Base-by-base conservation (phyloP, 306 rosid species). In the Pterocarpus macrocarpus region DNA sequence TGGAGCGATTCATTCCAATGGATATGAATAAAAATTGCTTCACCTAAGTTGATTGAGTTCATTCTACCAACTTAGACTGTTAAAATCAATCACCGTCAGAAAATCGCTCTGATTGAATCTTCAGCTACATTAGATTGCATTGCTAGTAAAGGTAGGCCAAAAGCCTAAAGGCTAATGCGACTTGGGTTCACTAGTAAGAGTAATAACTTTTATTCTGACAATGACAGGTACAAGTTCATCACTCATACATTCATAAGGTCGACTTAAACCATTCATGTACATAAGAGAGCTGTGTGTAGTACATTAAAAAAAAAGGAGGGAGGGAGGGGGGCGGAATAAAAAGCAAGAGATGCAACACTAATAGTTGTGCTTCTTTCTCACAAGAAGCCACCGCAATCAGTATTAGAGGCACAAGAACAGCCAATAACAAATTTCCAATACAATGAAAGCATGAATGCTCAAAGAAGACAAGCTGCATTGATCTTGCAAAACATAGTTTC, bases 341-440 rank as follows among this genome's bases (percentile, higher is more conserved):
- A 22, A 22, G 28, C 1, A 61, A 61, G 65, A 58, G 8, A 74
- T 43, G 69, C n/a, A 67, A 55, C 7, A 7, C 32, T 17, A 22
- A 5, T 5, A 1, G 71, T 41, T 39, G 69, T 75, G 22, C 47
- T n/a, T 56, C 76, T 43, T 65, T 65, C 45, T 16, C 57, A 43
- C 34, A 43, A 65, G 7, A 64, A 65, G 39, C 35, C 50, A 64
- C 63, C 2, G 45, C 9, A 41, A 76, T 76, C 5, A 59, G 8
- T 47, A 82, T n/a, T 11, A 49, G 70, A 52, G 67, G 69, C 47
- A 76, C 34, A 69, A 39, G 52, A 76, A 39, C 15, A 69, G 61
- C 63, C 30, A 50, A 38, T 36, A 28, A 58, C 57, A 35, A 32
- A 12, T 44, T 76, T 10, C 16, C 52, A 58, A 50, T 44, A 56